Evolutionary conservation across 2,329 filamentous ascomycete genomes (phyloP).

Genomic region (Aspergillus sp.): DNA sequence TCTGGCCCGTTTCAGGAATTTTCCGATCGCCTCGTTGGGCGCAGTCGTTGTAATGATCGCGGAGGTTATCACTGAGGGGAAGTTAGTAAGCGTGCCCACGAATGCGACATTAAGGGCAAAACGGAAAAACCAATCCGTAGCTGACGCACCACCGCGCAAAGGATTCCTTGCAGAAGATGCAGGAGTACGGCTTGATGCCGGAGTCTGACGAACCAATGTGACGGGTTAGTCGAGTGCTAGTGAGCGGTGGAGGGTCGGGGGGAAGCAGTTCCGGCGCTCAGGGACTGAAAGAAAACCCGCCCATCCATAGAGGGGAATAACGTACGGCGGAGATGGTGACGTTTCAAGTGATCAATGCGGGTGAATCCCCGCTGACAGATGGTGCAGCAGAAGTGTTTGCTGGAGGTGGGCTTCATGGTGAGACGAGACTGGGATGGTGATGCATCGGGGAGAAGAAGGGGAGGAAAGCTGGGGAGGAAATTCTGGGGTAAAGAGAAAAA

Average conservation of each 20-base stretch:
- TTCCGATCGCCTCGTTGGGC: conserved; percentile 40
- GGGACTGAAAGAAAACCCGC: background rate
- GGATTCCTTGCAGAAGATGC: conserved; percentile 44
- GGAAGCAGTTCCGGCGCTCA: background rate
- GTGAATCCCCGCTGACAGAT: conserved; percentile 47
- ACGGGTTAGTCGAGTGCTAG: conserved; percentile 7
- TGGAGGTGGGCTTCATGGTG: conserved; percentile 34
- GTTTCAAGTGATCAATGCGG: conserved; percentile 48
- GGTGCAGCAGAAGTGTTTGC: conserved; percentile 43
- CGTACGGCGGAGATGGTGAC: conserved; percentile 46
- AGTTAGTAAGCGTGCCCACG: background rate
- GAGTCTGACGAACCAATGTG: conserved; percentile 35
- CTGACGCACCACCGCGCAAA: conserved; percentile 44
- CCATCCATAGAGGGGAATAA: background rate
- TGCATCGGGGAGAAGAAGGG: conserved; percentile 25
- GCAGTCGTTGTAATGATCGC: conserved; percentile 46
- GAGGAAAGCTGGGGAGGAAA: background rate
- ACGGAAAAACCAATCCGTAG: background rate
- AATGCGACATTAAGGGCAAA: conserved; percentile 4
- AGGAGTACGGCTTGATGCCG: conserved; percentile 47
- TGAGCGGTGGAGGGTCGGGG: background rate
- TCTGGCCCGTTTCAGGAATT: conserved; percentile 45
- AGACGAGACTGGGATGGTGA: background rate
- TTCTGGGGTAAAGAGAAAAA: conserved; percentile 20
- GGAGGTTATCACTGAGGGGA: conserved; percentile 41